A percentile compares a stretch with the other conserved stretches of the same genome.
Conservation (phyloP, 1,139 yeast genomes). For the Blastobotrys arbuscula region DNA sequence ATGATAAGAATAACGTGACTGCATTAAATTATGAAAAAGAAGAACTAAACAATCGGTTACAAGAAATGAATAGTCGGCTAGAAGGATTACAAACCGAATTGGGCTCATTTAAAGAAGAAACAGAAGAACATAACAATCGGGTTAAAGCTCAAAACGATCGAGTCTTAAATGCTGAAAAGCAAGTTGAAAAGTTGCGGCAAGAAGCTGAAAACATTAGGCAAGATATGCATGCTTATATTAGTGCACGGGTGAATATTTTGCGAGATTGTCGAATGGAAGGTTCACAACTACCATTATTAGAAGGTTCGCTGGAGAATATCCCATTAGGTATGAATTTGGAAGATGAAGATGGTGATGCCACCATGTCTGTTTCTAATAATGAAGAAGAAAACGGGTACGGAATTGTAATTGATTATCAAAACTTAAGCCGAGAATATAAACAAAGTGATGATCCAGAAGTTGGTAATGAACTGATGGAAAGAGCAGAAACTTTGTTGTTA, state of each 20-base stretch:
- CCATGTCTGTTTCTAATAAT: conserved; percentile 17
- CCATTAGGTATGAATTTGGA: conserved; percentile 37
- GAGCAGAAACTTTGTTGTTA: conserved; percentile 49
- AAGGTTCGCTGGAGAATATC: conserved; percentile 51
- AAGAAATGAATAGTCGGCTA: conserved; percentile 9
- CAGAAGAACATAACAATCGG: conserved; percentile 8
- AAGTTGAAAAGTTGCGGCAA: conserved; percentile 21
- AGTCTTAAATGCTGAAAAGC: conserved; percentile 8
- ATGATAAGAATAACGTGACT: background rate
- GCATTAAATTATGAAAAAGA: conserved; percentile 1
- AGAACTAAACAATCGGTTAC: conserved; percentile 6
- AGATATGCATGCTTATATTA: conserved; percentile 41
- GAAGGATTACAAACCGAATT: conserved; percentile 18
- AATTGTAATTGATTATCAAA: conserved; percentile 52
- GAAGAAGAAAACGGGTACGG: conserved; percentile 32
- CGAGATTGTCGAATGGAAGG: conserved; percentile 74
- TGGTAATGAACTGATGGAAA: conserved; percentile 39
- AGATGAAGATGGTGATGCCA: conserved; percentile 32
- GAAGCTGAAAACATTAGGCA: conserved; percentile 31
- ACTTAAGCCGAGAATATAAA: conserved; percentile 42
- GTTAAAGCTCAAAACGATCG: conserved; percentile 11
- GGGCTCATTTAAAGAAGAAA: conserved; percentile 15
- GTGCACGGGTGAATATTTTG: conserved; percentile 56
- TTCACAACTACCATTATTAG: conserved; percentile 55
- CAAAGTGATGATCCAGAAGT: conserved; percentile 33